These are phyloP conservation scores for Ananas comosus DNA, from an alignment of 176 grass and related monocot genomes.

Conservation along the genomic window DNA sequence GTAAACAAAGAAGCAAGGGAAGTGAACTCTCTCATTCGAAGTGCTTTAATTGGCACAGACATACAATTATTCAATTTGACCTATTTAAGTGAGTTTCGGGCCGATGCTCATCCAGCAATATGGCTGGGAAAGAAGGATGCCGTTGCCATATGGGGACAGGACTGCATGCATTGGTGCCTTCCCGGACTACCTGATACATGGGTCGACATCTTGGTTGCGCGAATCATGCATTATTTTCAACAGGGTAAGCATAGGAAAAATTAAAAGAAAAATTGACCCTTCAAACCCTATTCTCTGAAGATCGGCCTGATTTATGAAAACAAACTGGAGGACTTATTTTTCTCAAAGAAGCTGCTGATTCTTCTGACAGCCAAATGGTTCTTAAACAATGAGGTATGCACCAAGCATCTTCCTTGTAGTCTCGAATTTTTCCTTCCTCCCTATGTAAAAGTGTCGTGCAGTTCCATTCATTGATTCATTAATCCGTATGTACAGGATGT, in stretches of 20 bases:
- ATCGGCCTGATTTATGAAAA: too few relatives aligned
- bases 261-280: not conserved
- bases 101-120: conserved; percentile 77
- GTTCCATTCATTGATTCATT: too few relatives aligned
- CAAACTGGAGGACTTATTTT: too few relatives aligned
- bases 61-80: conserved; percentile 80
- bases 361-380: too few relatives aligned
- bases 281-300: too few relatives aligned
- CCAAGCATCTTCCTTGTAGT: too few relatives aligned
- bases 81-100: conserved; percentile 79
- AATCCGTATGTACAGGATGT: too few relatives aligned
- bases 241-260: conserved; percentile 5
- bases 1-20: conserved; percentile 64
- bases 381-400: too few relatives aligned
- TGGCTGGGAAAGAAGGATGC: conserved; percentile 93
- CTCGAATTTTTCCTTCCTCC: too few relatives aligned
- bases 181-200: conserved; percentile 85
- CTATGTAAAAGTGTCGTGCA: too few relatives aligned
- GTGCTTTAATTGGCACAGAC: conserved; percentile 27
- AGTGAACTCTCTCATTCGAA: conserved; percentile 48
- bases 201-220: conserved; percentile 63
- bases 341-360: too few relatives aligned
- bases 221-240: conserved; percentile 46
- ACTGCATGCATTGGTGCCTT: conserved; percentile 97
- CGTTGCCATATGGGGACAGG: conserved; percentile 74